Conservation (phyloP, 306 rosid species). For the Elaeagnus macrophylla region DNA sequence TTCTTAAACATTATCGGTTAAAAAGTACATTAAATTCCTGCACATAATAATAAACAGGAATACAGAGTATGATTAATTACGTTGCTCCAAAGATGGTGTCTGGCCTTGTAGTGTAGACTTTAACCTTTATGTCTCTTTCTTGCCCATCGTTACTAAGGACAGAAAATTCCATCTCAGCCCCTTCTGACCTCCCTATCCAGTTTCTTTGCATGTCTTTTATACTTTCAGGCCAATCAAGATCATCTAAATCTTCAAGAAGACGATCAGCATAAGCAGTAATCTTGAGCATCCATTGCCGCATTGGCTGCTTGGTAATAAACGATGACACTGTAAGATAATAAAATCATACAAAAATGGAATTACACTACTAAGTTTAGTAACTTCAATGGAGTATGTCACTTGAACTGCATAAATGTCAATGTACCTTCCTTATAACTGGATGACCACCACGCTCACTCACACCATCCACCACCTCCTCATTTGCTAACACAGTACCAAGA, state of each 20-base stretch:
- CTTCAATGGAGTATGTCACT: constrained; percentile 11
- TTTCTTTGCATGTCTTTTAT: constrained; percentile 96
- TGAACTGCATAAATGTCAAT: constrained; percentile 6
- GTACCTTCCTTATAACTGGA: constrained; percentile 86
- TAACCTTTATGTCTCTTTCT: constrained; percentile 56
- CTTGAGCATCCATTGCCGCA: constrained; percentile 99
- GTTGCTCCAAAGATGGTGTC: constrained; percentile 98
- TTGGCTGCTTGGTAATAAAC: constrained; percentile 98
- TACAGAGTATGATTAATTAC: constrained; percentile 43
- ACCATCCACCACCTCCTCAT: constrained; percentile 97
- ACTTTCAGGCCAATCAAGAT: constrained; percentile 95
- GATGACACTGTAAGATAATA: constrained; percentile 74
- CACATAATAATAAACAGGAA: constrained; percentile 21
- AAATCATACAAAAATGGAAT: constrained; percentile 43
- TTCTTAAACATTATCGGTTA: neutral
- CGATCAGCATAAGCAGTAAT: constrained; percentile 97
- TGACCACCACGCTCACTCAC: constrained; percentile 95
- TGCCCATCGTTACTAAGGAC: constrained; percentile 58
- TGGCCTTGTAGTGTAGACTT: constrained; percentile 85
- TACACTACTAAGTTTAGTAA: constrained; percentile 24
- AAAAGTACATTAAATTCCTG: constrained; percentile 7
- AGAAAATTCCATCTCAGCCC: constrained; percentile 82
- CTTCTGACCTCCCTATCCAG: constrained; percentile 98
- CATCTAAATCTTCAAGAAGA: constrained; percentile 91
- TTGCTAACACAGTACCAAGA: constrained; percentile 97